Percentiles rank a stretch among this genome's conserved stretches.
Conservation (phyloP, 148 eudicot species). For the Heliamphora exappendiculata region DNA sequence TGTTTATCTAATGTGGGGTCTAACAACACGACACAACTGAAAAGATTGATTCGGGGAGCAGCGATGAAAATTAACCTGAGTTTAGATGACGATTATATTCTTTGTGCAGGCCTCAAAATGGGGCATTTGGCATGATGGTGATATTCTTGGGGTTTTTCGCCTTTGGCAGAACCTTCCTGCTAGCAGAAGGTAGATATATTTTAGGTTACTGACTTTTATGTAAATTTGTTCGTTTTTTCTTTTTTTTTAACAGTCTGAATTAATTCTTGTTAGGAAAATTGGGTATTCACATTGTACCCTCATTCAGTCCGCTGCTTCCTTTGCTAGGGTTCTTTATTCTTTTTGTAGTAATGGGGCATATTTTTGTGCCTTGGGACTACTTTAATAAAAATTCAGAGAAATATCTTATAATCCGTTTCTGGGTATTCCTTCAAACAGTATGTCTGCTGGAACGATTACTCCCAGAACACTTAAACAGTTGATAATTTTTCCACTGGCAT, state of each 20-base stretch:
- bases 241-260: conserved; percentile 11
- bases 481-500: no score
- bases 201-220: conserved; percentile 27
- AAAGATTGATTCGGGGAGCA: conserved; percentile 24
- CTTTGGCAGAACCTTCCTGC: conserved; percentile 48
- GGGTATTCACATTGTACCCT: conserved; percentile 24
- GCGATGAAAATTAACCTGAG: conserved; percentile 29
- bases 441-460: no score
- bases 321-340: conserved; percentile 43
- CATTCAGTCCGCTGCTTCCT: conserved; percentile 40
- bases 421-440: no score
- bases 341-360: conserved; percentile 46
- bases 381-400: conserved; percentile 32
- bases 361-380: conserved; percentile 36
- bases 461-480: no score
- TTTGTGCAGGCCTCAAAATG: conserved; percentile 57
- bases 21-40: conserved; percentile 35
- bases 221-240: conserved; percentile 27
- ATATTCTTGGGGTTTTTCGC: conserved; percentile 30
- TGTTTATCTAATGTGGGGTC: conserved; percentile 29
- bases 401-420: background rate
- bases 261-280: conserved; percentile 31
- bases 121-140: conserved; percentile 27
- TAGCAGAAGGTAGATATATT: conserved; percentile 14
- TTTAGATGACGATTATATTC: conserved; percentile 31